These are phyloP conservation scores for Acacia concinna DNA, from an alignment of 331 rosid genomes.

Conservation along the genomic window DNA sequence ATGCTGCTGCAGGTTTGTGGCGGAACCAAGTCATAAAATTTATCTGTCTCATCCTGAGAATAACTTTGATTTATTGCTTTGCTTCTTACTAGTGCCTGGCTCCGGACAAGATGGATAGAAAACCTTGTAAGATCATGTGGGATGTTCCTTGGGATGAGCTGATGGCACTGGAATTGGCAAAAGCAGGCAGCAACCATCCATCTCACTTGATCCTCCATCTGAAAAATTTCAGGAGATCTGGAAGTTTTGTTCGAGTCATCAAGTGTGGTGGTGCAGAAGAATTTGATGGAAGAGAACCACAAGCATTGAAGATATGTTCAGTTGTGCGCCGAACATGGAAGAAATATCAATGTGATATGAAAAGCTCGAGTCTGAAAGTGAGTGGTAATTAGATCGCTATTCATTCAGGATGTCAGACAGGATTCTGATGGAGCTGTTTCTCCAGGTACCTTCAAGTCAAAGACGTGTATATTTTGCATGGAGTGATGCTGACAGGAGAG, in stretches of 20 bases:
- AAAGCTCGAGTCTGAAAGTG: slow-evolving; percentile 69
- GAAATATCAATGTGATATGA: slow-evolving; percentile 67
- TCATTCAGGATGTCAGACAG: slow-evolving; percentile 26
- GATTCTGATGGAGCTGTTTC: slow-evolving; percentile 36
- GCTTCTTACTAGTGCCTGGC: slow-evolving; percentile 70
- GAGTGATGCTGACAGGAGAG: slow-evolving; percentile 77
- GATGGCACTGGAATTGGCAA: slow-evolving; percentile 90
- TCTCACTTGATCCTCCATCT: slow-evolving; percentile 91
- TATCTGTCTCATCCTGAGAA: slow-evolving; percentile 41
- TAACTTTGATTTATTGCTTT: slow-evolving; percentile 25
- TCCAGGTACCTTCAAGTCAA: slow-evolving; percentile 98
- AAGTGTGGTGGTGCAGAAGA: slow-evolving; percentile 73
- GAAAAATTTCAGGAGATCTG: slow-evolving; percentile 76
- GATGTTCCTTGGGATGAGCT: slow-evolving; percentile 95
- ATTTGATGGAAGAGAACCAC: slow-evolving; percentile 69
- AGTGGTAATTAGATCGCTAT: slow-evolving; percentile 30
- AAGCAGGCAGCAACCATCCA: slow-evolving; percentile 71
- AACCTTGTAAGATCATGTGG: slow-evolving; percentile 92
- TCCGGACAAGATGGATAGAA: slow-evolving; percentile 82
- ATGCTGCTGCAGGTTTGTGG: slow-evolving; percentile 82
- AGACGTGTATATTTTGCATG: slow-evolving; percentile 79
- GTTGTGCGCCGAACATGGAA: slow-evolving; percentile 75
- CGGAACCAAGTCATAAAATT: slow-evolving; percentile 9
- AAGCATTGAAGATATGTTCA: slow-evolving; percentile 73
- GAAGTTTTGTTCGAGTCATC: slow-evolving; percentile 71